phyloP scores from a whole-genome alignment of 331 rosid species.

The Quercus lobata region DNA sequence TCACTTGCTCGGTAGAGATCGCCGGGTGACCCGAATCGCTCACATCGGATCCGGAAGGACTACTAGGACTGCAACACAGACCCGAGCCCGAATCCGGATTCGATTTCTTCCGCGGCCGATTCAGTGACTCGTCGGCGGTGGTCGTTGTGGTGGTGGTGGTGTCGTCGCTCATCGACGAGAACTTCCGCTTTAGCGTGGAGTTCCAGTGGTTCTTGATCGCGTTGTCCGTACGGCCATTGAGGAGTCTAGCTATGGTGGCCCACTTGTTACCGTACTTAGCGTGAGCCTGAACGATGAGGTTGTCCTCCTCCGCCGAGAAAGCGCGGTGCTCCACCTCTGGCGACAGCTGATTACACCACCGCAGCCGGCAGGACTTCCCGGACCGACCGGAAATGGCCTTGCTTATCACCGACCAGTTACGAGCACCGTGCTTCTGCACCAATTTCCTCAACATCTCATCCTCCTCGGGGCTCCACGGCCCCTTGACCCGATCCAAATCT shows the following conservation, averaged over 20 bases:
- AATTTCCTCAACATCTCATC: slow-evolving; percentile 37
- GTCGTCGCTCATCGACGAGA: slow-evolving; percentile 5
- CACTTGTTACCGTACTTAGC: slow-evolving; percentile 46
- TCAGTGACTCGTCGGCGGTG: neutral
- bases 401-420: slow-evolving; percentile 53
- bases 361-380: slow-evolving; percentile 57
- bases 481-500: slow-evolving; percentile 42
- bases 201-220: slow-evolving; percentile 68
- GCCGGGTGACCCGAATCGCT: slow-evolving; percentile 31
- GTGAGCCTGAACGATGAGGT: slow-evolving; percentile 37
- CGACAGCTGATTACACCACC: slow-evolving; percentile 65
- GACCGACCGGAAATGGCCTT: slow-evolving; percentile 50
- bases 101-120: slow-evolving; percentile 22
- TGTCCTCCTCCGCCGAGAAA: slow-evolving; percentile 45
- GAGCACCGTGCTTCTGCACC: slow-evolving; percentile 39
- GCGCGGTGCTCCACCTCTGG: slow-evolving; percentile 55
- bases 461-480: slow-evolving; percentile 62
- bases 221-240: slow-evolving; percentile 67
- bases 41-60: slow-evolving; percentile 41
- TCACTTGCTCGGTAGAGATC: neutral
- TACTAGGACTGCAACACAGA: slow-evolving; percentile 16
- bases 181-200: slow-evolving; percentile 54
- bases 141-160: neutral
- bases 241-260: slow-evolving; percentile 59
- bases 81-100: slow-evolving; percentile 1